Evolutionary conservation across 257 asterid genomes (phyloP).

Genomic region (Coffea eugenioides): DNA sequence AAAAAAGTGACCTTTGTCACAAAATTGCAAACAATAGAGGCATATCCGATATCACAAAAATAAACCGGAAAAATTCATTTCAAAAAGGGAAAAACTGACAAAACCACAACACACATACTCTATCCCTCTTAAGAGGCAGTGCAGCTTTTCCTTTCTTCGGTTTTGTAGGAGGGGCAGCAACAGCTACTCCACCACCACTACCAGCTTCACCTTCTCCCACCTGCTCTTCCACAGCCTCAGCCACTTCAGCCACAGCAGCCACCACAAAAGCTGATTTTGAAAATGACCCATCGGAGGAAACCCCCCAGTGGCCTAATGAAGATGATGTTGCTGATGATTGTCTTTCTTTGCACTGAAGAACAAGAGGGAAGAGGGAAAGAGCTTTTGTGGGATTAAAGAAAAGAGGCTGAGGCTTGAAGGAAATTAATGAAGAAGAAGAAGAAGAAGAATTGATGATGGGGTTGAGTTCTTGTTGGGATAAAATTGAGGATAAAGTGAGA

Average conservation of each 20-base stretch:
- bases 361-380: slow-evolving; percentile 20
- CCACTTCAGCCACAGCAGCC: slow-evolving; percentile 40
- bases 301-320: slow-evolving; percentile 15
- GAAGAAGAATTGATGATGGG: slow-evolving; percentile 11
- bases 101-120: slow-evolving; percentile 43
- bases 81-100: neutral
- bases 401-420: slow-evolving; percentile 20
- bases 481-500: slow-evolving; percentile 23
- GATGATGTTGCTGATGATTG: slow-evolving; percentile 12
- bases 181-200: slow-evolving; percentile 34
- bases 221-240: slow-evolving; percentile 34
- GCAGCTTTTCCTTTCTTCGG: slow-evolving; percentile 96
- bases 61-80: neutral
- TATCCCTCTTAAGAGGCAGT: slow-evolving; percentile 75
- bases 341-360: slow-evolving; percentile 22
- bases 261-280: slow-evolving; percentile 38
- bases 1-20: neutral
- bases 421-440: slow-evolving; percentile 18
- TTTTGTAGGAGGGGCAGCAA: slow-evolving; percentile 48
- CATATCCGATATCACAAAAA: neutral
- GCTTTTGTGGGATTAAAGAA: slow-evolving; percentile 10
- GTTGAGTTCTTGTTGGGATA: slow-evolving; percentile 34
- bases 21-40: neutral
- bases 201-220: slow-evolving; percentile 15
- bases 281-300: slow-evolving; percentile 34